Evolutionary conservation across 805 yeast genomes (phyloP), one percentile per base, ranked within the genome.

Genomic region (Ogataea dorogensis): DNA sequence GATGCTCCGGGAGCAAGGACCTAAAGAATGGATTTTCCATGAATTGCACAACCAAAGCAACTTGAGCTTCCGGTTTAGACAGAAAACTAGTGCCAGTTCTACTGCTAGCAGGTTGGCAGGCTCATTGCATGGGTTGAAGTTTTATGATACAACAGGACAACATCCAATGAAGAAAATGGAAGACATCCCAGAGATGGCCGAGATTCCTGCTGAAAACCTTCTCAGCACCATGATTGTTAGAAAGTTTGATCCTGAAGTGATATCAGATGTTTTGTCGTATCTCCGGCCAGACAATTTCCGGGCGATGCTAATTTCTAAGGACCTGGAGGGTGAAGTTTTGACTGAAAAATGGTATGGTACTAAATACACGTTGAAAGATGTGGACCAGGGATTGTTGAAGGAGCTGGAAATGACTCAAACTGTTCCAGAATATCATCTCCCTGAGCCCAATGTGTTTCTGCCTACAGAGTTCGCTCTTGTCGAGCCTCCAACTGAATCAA

Each of bases 291-390:
- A 71, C 15, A 87, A 86, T 47, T 73, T 83, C 49, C 71, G 86
- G 42, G 65, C 76, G 5, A 63, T 70, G 28, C 55, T 89, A 17
- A 65, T 77, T 10, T 67, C 75, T 19, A 79, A 46, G 33, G 32
- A 5, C 68, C 76, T 34, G 70, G 69, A 5, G 70, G 78, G 3
- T 71, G 63, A 50, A 2, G 64, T 69, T 36, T 45, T 61, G 11
- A 67, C 54, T 14, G 98, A 91, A 57, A 70, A 77, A 52, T 91
- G 96, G 96, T 91, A 93, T 55, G 96, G 95, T 3, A 87, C 97
- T 0, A 83, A 84, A 48, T 86, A 87, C 56, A 61, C 73, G 2
- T 57, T 71, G 27, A 67, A 62, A 8, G 63, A 66, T 11, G 51
- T 86, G 15, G 64, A 76, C 2, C 28, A 44, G 0, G 63, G 61